Percentiles rank a stretch among this genome's conserved stretches.
These are phyloP conservation scores for Hawksworthiomyces lignivorus DNA, from an alignment of 2,329 filamentous ascomycete genomes.

Conservation along the genomic window DNA sequence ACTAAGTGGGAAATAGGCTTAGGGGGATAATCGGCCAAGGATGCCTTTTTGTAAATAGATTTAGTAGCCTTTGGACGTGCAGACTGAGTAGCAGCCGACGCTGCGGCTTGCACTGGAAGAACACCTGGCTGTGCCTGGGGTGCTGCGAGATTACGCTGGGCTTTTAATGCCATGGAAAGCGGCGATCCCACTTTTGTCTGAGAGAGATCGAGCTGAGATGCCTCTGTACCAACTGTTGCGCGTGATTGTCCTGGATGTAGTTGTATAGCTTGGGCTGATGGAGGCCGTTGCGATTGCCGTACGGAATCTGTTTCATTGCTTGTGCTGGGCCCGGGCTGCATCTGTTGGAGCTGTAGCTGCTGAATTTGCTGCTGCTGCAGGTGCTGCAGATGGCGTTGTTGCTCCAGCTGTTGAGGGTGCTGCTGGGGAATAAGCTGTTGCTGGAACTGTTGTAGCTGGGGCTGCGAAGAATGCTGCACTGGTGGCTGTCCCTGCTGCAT, in stretches of 20 bases:
- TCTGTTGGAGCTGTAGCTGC: constrained; percentile 2
- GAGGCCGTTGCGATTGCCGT: no score
- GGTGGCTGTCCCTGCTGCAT: constrained; percentile 13
- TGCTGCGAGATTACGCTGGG: no score
- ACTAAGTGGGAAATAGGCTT: constrained; percentile 9
- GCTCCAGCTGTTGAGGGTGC: neutral
- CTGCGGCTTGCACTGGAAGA: constrained; percentile 5
- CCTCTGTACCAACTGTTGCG: no score
- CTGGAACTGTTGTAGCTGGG: constrained; percentile 3
- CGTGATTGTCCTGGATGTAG: no score
- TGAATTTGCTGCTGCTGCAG: constrained; percentile 4
- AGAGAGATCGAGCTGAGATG: no score
- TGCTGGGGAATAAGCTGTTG: neutral
- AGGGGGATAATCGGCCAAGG: constrained; percentile 3
- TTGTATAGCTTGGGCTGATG: no score
- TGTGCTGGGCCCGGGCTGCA: no score
- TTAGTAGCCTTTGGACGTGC: constrained; percentile 7
- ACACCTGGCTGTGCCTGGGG: no score
- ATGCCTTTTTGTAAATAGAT: neutral
- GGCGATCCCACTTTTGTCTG: no score
- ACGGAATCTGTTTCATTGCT: no score
- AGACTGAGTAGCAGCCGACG: neutral
- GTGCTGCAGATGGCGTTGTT: constrained; percentile 3
- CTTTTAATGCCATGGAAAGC: no score
- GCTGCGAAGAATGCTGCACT: neutral